Evolutionary conservation across 176 grass and related monocot genomes (phyloP).

Genomic region (Melocanna baccifera): DNA sequence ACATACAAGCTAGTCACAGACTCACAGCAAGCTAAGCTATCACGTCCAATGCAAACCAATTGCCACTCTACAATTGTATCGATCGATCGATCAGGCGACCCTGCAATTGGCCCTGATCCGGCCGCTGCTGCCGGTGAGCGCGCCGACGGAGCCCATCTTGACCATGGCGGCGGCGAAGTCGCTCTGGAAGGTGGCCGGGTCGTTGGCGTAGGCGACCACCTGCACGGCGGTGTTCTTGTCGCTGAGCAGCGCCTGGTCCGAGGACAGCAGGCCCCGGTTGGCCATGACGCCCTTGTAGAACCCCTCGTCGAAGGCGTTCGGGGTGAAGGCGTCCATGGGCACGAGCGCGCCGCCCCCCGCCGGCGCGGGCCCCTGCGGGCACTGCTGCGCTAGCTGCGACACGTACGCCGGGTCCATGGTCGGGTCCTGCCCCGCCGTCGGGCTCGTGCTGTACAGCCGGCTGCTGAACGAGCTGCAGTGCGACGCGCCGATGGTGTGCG

Average conservation of each 20-base stretch:
- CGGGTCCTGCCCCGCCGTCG: conserved; percentile 52
- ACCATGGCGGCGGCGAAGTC: conserved; percentile 73
- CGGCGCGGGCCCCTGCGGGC: conserved; percentile 29
- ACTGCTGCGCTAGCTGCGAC: conserved; percentile 54
- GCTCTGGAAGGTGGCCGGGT: conserved; percentile 51
- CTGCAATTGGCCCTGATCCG: conserved; percentile 76
- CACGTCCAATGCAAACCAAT: conserved; percentile 1
- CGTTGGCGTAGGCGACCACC: conserved; percentile 65
- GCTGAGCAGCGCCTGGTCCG: conserved; percentile 64
- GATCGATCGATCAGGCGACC: conserved; percentile 47
- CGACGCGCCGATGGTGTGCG: conserved; percentile 79
- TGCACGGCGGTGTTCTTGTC: conserved; percentile 50
- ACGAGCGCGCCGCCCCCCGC: conserved; percentile 33
- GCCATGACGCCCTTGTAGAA: conserved; percentile 68
- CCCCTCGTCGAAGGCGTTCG: conserved; percentile 67
- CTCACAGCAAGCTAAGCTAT: conserved; percentile 31
- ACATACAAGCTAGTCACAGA: conserved; percentile 21
- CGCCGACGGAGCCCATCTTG: conserved; percentile 70
- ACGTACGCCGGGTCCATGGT: conserved; percentile 64
- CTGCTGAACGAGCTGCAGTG: conserved; percentile 80
- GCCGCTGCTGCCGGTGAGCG: conserved; percentile 57
- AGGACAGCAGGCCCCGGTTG: conserved; percentile 70
- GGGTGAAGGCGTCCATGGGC: conserved; percentile 64
- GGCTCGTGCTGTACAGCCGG: conserved; percentile 34
- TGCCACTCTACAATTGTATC: conserved; percentile 4